Percentiles rank a stretch among this genome's conserved stretches.
phyloP scores from a whole-genome alignment of 2,329 filamentous ascomycete genomes.

The Fusarium sp. region DNA sequence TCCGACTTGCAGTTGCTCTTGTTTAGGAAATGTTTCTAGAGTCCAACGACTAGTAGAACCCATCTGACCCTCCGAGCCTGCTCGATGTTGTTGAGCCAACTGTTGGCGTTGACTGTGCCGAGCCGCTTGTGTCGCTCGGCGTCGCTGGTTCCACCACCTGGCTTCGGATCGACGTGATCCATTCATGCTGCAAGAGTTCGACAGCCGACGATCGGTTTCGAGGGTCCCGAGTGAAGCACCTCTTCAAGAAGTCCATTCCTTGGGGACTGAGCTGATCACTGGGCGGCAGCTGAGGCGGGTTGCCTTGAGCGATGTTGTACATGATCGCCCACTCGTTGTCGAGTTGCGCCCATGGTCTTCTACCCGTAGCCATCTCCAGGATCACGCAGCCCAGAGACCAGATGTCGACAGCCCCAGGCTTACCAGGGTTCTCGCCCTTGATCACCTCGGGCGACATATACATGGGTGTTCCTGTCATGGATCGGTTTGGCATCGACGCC shows the following conservation, averaged over 20 bases:
- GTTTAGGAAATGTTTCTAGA: constrained; percentile 4
- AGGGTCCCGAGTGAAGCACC: constrained; percentile 89
- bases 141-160: constrained; percentile 73
- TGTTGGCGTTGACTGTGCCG: constrained; percentile 52
- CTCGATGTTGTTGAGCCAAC: constrained; percentile 46
- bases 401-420: constrained; percentile 89
- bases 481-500: constrained; percentile 77
- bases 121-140: constrained; percentile 66
- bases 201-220: constrained; percentile 81
- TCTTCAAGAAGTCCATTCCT: constrained; percentile 88
- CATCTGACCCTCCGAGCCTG: constrained; percentile 47
- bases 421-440: constrained; percentile 83
- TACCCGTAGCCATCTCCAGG: constrained; percentile 95
- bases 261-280: constrained; percentile 83
- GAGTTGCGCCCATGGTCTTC: constrained; percentile 91
- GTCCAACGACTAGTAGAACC: constrained; percentile 44
- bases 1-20: not conserved
- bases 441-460: constrained; percentile 99
- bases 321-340: constrained; percentile 99
- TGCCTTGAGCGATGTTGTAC: constrained; percentile 99
- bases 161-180: constrained; percentile 76
- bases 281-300: constrained; percentile 85
- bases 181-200: constrained; percentile 93
- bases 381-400: constrained; percentile 98
- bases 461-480: constrained; percentile 98